Evolutionary conservation across 208 protist genomes (phyloP).

Genomic region (Trypanosoma platydactyli): DNA sequence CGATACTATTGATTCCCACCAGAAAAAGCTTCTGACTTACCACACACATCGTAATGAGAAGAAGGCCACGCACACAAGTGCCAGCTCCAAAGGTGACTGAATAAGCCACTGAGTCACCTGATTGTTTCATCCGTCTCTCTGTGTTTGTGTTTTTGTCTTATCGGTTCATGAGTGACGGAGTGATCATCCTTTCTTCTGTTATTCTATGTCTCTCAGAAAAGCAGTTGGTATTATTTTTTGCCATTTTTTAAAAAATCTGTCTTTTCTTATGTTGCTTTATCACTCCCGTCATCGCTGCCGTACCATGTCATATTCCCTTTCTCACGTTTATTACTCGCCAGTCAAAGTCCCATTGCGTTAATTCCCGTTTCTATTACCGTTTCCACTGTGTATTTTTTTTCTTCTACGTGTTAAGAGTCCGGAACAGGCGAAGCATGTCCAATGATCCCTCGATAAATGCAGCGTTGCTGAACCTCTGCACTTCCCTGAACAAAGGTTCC

Average conservation of each 20-base stretch:
- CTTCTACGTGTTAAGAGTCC: neutral
- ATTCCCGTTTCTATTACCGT: no score
- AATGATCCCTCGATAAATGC: conserved; percentile 47
- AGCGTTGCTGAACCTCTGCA: conserved; percentile 51
- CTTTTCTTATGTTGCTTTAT: neutral
- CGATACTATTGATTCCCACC: neutral
- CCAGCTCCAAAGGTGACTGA: conserved; percentile 5
- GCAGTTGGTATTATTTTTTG: neutral
- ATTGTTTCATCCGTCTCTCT: neutral
- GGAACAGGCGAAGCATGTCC: conserved; percentile 34
- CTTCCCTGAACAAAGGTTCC: conserved; percentile 26
- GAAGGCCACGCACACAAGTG: neutral
- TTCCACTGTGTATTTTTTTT: neutral
- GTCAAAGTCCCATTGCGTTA: neutral
- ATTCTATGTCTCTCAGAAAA: no score
- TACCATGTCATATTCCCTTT: neutral
- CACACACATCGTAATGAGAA: conserved; percentile 2
- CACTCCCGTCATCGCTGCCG: no score
- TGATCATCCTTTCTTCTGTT: no score
- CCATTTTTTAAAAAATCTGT: conserved; percentile 7
- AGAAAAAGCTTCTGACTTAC: conserved; percentile 2
- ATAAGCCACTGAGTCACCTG: neutral
- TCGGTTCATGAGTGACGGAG: no score
- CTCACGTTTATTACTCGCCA: neutral
- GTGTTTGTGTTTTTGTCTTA: no score